Evolutionary conservation across 768 basidiomycete genomes (phyloP).

Genomic region (Gymnopilus junonius): DNA sequence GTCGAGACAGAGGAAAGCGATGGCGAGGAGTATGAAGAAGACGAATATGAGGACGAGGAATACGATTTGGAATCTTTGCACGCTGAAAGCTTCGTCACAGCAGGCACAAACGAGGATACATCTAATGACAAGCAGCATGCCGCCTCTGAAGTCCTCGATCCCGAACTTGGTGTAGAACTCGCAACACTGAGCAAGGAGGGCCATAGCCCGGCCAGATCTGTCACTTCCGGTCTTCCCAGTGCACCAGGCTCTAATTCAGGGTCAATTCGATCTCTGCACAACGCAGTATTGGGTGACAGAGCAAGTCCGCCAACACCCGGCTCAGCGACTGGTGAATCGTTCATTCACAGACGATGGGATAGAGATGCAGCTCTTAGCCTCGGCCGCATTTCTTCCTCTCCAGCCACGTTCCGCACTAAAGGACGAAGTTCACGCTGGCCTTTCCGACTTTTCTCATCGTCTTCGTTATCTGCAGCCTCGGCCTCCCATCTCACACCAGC

Average conservation of each 20-base stretch:
- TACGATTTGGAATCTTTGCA: conserved; percentile 51
- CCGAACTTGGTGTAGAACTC: conserved; percentile 16
- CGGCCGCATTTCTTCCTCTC: conserved; percentile 27
- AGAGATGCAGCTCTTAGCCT: conserved; percentile 42
- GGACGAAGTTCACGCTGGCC: conserved; percentile 27
- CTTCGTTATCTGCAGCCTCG: conserved; percentile 4
- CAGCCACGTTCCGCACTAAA: conserved; percentile 38
- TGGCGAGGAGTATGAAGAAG: conserved; percentile 30
- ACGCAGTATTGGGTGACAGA: neutral
- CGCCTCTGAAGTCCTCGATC: conserved; percentile 9
- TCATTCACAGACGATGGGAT: conserved; percentile 56
- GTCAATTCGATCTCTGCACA: conserved; percentile 2
- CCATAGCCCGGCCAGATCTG: neutral
- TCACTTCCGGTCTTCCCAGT: neutral
- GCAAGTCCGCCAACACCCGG: neutral
- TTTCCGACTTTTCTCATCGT: conserved; percentile 7
- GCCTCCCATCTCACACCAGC: conserved; percentile 41
- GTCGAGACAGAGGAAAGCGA: conserved; percentile 26
- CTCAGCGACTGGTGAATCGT: conserved; percentile 47
- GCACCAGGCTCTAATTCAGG: conserved; percentile 6
- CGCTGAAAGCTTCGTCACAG: conserved; percentile 63
- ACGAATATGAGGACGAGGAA: conserved; percentile 32
- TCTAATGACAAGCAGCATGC: neutral
- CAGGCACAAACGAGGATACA: conserved; percentile 31
- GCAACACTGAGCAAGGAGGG: conserved; percentile 2